Base-by-base conservation (phyloP, 2,329 filamentous ascomycete species). In the Colletotrichum tofieldiae region DNA sequence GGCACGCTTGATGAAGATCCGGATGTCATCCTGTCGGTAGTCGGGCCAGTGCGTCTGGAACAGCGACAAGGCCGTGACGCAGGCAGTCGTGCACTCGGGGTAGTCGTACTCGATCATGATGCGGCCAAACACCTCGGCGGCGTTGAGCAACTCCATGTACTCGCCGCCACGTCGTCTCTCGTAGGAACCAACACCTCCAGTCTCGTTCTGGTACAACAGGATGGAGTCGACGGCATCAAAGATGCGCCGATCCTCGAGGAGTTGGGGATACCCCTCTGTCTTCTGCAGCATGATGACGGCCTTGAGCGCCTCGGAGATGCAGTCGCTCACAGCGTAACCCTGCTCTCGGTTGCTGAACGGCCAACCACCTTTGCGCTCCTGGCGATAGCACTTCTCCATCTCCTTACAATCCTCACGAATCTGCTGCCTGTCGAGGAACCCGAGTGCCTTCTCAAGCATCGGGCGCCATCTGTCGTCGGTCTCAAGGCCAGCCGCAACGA, bases 61-160 rank as follows among this genome's bases (percentile, higher is more conserved):
- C 2, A 96, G 86, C 5, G 92, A 93, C 26, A 99, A 86, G 0
- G 94, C 95, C 1, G 94, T 98, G 4, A 99, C 93, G 39, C 95
- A 94, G 0, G 96, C 95, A 2, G 96, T 98, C 0, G 96, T 99
- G 85, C 96, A 99, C 82, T 99, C 96, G 0, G 96, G 95, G 79
- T 99, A 98, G 81, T 98, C 94, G 81, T 99, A 99, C 79, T 98
- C 96, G 65, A 99, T 93, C 96, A 99, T 99, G 84, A 99, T 99
- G 26, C 92, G 90, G 18, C 94, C 95, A 81, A 99, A 99, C 0
- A 99, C 95, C 81, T 99, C 96, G 1, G 96, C 96, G 0, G 96
- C 96, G 78, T 99, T 99, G 54, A 99, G 89, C 80, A 92, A 88
- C 81, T 99, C 96, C 75, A 98, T 81, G 75, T 89, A 90, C 75